These are phyloP conservation scores for Crithidia expoeki DNA, from an alignment of 208 protist genomes.

Conservation along the genomic window DNA sequence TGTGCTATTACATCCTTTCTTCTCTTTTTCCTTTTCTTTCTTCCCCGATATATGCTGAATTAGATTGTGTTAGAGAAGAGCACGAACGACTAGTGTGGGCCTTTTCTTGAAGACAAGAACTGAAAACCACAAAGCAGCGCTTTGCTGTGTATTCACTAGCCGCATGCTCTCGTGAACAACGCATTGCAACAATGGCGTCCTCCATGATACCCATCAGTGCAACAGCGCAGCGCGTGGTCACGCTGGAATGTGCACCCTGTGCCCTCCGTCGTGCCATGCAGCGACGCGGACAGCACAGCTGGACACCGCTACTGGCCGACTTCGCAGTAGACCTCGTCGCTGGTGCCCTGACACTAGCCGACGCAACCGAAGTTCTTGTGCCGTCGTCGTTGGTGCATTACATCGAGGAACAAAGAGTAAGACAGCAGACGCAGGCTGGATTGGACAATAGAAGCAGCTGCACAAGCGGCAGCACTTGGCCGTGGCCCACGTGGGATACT, in stretches of 20 bases:
- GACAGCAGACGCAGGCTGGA: neutral
- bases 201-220: slow-evolving; percentile 22
- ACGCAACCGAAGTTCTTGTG: slow-evolving; percentile 64
- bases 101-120: too few relatives aligned
- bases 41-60: too few relatives aligned
- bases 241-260: slow-evolving; percentile 62
- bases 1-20: too few relatives aligned
- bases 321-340: slow-evolving; percentile 49
- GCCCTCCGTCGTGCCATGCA: slow-evolving; percentile 33
- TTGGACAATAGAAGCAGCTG: too few relatives aligned
- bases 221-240: slow-evolving; percentile 31
- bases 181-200: slow-evolving; percentile 10
- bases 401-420: slow-evolving; percentile 23
- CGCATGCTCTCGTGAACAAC: too few relatives aligned
- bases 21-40: too few relatives aligned
- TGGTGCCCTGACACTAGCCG: slow-evolving; percentile 49
- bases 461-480: slow-evolving; percentile 7
- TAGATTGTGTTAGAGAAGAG: too few relatives aligned
- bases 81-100: too few relatives aligned
- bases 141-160: too few relatives aligned
- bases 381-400: slow-evolving; percentile 53
- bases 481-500: slow-evolving; percentile 35
- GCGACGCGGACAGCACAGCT: neutral
- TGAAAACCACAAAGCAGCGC: too few relatives aligned
- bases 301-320: slow-evolving; percentile 27